These are phyloP conservation scores for Candida vartiovaarae DNA, from an alignment of 805 yeast genomes.

Conservation along the genomic window DNA sequence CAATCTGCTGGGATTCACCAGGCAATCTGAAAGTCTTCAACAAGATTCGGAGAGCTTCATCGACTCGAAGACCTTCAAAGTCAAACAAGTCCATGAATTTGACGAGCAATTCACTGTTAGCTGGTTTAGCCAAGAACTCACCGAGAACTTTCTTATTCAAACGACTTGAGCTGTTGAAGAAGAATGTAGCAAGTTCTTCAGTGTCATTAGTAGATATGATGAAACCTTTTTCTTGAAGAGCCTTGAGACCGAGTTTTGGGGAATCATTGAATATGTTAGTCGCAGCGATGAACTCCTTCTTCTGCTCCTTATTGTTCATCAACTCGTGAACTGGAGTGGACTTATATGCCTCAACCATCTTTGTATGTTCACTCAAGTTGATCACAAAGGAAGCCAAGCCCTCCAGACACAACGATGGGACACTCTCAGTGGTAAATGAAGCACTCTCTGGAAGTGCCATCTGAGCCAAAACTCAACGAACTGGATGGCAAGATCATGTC, in stretches of 20 bases:
- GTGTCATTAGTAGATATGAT: slow-evolving; percentile 44
- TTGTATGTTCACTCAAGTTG: slow-evolving; percentile 45
- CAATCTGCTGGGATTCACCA: slow-evolving; percentile 97
- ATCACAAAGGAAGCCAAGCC: slow-evolving; percentile 69
- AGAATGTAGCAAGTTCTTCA: slow-evolving; percentile 64
- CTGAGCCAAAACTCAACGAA: slow-evolving; percentile 66
- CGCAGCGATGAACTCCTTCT: slow-evolving; percentile 71
- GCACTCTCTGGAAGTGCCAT: slow-evolving; percentile 86
- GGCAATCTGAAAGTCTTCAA: slow-evolving; percentile 85
- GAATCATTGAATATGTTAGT: slow-evolving; percentile 70
- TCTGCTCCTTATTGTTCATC: slow-evolving; percentile 35
- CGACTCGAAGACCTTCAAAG: slow-evolving; percentile 74
- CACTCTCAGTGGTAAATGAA: slow-evolving; percentile 65
- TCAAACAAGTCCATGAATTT: slow-evolving; percentile 67
- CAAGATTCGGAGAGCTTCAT: slow-evolving; percentile 82
- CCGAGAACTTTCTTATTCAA: slow-evolving; percentile 86
- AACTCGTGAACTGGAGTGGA: slow-evolving; percentile 10
- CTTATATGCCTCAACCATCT: slow-evolving; percentile 16
- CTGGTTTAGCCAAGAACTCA: slow-evolving; percentile 74
- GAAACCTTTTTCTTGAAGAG: slow-evolving; percentile 59
- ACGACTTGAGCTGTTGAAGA: slow-evolving; percentile 72
- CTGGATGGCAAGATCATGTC: slow-evolving; percentile 66
- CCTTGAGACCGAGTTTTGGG: slow-evolving; percentile 67
- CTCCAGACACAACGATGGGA: slow-evolving; percentile 91
- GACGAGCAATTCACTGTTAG: slow-evolving; percentile 49